Base-by-base conservation (phyloP, 1,284 basidiomycete species). In the Trichosporon faecale region DNA sequence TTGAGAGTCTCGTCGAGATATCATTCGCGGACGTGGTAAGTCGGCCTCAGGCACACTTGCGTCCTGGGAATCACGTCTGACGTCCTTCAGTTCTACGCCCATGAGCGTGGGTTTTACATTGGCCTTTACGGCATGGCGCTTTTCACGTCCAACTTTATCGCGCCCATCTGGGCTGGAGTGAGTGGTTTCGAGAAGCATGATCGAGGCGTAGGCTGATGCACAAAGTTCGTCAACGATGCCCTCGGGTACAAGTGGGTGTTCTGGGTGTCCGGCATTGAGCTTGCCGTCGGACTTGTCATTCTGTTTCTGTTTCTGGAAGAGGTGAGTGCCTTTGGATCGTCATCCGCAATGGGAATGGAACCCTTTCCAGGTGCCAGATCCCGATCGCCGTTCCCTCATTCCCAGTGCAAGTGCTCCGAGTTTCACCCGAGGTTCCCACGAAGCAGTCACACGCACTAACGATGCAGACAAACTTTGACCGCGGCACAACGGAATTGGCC, bases 71-170 rank as follows among this genome's bases (percentile, higher is more conserved):
- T 31, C 57, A 31, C 3, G 14, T 2, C 57, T 67, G 23, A 60
- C 66, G 6, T 25, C 40, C 44, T 18, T 16, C 66, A 55, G 52
- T 75, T 74, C 63, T 75, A 70, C 60, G 72, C 72, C 0, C 74
- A 75, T 46, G 74, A 75, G 68, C 72, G 74, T 12, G 74, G 74
- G 18, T 75, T 72, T 40, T 75, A 69, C 52, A 73, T 75, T 25
- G 74, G 74, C 44, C 35, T 73, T 16, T 75, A 75, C 64, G 69
- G 57, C 5, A 67, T 70, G n/a, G 57, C 65, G 0, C 68, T 75
- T 9, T 75, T 71, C 35, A 69, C 60, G 2, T 63, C 64, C 37
- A 73, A 69, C 66, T 75, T 68, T 64, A 12, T 68, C 6, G 66
- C 74, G 2, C 67, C 74, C 4, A 65, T 75, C 0, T 69, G 67